Conservation (phyloP, 164 flowering plant genomes). For the Litsea cubeba region DNA sequence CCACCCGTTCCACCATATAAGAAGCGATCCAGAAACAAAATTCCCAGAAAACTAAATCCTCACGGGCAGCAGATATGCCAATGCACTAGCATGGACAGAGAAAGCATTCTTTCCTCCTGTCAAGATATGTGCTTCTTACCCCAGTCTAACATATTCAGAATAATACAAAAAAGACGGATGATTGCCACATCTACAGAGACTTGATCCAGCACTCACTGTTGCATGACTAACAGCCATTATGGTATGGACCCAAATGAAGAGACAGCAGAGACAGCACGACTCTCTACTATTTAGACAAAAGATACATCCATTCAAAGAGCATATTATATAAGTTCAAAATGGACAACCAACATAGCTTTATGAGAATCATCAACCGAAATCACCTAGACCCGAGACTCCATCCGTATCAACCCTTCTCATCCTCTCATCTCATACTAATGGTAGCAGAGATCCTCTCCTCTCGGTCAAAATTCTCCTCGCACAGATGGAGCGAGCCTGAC, state of each 20-base stretch:
- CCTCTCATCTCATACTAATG: neutral
- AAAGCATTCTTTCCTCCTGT: conserved; percentile 10
- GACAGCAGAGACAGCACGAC: neutral
- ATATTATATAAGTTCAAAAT: conserved; percentile 9
- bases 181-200: conserved; percentile 29
- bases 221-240: neutral
- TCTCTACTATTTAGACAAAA: neutral
- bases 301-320: conserved; percentile 5
- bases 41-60: neutral
- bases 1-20: neutral
- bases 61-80: neutral
- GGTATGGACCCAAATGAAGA: neutral
- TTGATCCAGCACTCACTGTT: conserved; percentile 22
- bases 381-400: conserved; percentile 19
- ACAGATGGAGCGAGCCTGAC: conserved; percentile 21
- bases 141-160: conserved; percentile 16
- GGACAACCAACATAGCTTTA: neutral
- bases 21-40: neutral
- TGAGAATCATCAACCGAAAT: conserved; percentile 23
- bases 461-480: conserved; percentile 12
- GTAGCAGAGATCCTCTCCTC: conserved; percentile 7
- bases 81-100: neutral
- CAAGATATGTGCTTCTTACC: conserved; percentile 18
- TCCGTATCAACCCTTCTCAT: conserved; percentile 3
- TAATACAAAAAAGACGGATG: conserved; percentile 19